Evolutionary conservation across 768 basidiomycete species (phyloP).

Genomic region (Candolleomyces eurysporus): DNA sequence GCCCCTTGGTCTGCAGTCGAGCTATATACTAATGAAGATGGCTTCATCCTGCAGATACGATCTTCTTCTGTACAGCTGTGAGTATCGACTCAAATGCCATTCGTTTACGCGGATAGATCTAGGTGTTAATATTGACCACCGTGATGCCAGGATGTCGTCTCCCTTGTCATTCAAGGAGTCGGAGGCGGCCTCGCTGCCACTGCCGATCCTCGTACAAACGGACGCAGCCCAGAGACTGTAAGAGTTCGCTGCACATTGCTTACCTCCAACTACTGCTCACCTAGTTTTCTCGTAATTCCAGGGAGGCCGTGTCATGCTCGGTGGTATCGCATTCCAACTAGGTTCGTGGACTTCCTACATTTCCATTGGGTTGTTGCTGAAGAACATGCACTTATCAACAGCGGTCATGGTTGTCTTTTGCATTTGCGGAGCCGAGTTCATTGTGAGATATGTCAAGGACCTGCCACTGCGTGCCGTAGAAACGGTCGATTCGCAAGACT

Average conservation of each 20-base stretch:
- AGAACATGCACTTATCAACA: slow-evolving; percentile 13
- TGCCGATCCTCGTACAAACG: slow-evolving; percentile 12
- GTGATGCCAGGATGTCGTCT: slow-evolving; percentile 39
- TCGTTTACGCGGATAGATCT: neutral
- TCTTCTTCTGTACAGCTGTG: slow-evolving; percentile 40
- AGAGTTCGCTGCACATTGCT: neutral
- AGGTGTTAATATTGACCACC: neutral
- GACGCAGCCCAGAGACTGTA: slow-evolving; percentile 13
- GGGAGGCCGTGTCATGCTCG: slow-evolving; percentile 53
- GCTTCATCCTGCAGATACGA: slow-evolving; percentile 31
- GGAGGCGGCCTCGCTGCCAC: slow-evolving; percentile 51
- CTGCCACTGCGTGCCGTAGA: slow-evolving; percentile 23
- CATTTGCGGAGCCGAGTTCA: slow-evolving; percentile 42
- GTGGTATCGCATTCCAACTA: slow-evolving; percentile 61
- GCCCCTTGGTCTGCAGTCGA: neutral
- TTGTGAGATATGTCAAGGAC: slow-evolving; percentile 37
- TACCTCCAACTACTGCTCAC: neutral
- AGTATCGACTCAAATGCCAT: neutral
- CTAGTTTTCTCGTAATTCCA: neutral
- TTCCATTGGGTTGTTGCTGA: no score
- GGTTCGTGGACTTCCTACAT: slow-evolving; percentile 21
- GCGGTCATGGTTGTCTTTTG: slow-evolving; percentile 44
- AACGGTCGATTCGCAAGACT: neutral
- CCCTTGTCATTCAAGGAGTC: slow-evolving; percentile 53
- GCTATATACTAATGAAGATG: neutral